Evolutionary conservation across 2,329 filamentous ascomycete genomes (phyloP).

Genomic region (Cladosporium sp.): DNA sequence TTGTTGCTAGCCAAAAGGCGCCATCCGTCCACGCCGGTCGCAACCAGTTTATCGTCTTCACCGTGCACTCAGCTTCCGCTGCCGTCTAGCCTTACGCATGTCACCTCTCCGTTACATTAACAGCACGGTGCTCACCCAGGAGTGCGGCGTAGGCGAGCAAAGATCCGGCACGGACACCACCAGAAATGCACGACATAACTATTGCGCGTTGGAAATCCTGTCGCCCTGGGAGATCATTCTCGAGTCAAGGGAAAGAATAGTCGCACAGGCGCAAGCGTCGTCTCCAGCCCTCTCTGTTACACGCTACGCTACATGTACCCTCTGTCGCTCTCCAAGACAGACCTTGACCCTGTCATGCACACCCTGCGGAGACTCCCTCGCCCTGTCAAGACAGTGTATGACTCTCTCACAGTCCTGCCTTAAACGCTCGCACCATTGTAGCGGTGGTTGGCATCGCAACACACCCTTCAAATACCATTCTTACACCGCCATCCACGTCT

Average conservation of each 20-base stretch:
- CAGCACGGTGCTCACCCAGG: not conserved
- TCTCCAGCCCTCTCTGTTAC: no score
- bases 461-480: not conserved
- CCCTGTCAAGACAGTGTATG: not conserved
- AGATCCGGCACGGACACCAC: not conserved
- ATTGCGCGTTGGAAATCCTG: not conserved
- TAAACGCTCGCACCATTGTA: not conserved
- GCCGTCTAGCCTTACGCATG: constrained; percentile 1
- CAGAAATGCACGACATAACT: not conserved
- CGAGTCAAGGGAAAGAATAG: not conserved
- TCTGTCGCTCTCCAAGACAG: not conserved
- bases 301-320: no score
- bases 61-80: not conserved
- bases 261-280: no score
- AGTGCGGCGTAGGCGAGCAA: not conserved
- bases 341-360: not conserved
- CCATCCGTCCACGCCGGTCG: not conserved
- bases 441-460: constrained; percentile 3
- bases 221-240: not conserved
- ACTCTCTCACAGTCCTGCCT: not conserved
- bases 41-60: not conserved
- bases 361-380: not conserved
- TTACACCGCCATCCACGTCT: not conserved
- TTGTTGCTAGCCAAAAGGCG: not conserved
- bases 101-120: not conserved